Base-by-base conservation (phyloP, 2,329 filamentous ascomycete species). In the Aureobasidium sp. region DNA sequence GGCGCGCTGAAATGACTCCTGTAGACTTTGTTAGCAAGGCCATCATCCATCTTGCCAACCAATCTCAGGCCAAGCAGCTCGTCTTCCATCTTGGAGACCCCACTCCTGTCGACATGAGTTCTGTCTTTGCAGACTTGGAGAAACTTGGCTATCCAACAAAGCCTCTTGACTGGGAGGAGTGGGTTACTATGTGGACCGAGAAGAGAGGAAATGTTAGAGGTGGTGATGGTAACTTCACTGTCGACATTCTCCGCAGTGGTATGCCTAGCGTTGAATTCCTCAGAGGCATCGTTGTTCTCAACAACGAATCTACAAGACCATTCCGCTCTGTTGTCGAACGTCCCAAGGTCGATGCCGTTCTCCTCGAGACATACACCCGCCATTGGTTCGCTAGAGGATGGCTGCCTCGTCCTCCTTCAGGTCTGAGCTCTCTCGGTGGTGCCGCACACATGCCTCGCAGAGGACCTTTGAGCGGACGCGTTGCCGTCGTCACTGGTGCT, bases 1-100 rank as follows among this genome's bases (percentile, higher is more conserved):
- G 89, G 89, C 84, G 86, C 55, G 83, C 88, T 1, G 89, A 93
- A 75, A 92, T 92, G 89, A 91, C 89, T 0, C 89, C 89, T 0
- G 89, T 91, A 15, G 89, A 93, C 73, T 91, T 90, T 68, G 88
- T 91, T 63, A 89, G 86, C 74, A 85, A 85, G 65, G 85, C 88
- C 4, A 89, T 93, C 66, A 77, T 89, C 27, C 84, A 87, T 20
- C 81, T 92, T 22, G 82, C 86, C 44, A 85, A 87, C 66, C 81
- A 90, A 63, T 81, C 77, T 0, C 79, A 86, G 39, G 78, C 80
- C 1, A 79, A 85, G 11, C 87, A 89, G 68, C 79, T 80, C 0
- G 75, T 91, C 8, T 90, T 89, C 74, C 89, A 92, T 67, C 78
- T 92, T 0, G 89, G 89, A 6, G 88, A 92, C 66, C 84, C 89